phyloP scores from a whole-genome alignment of 345 rosid species.

The Citrus sinensis region DVS_A1.0 CM039164.1:26831001-26831500 shows the following conservation, averaged over 20 bases:
- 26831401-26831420: background rate
- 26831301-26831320: background rate
- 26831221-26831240: background rate
- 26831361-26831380: background rate
- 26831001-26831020: background rate
- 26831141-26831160: no score
- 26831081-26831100: background rate
- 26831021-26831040: conserved; percentile 3
- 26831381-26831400: background rate
- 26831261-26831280: no score
- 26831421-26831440: background rate
- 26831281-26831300: background rate
- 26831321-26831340: background rate
- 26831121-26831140: no score
- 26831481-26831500: no score
- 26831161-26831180: no score
- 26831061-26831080: background rate
- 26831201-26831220: no score
- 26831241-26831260: no score
- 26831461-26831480: background rate
- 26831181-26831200: no score
- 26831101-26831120: no score
- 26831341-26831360: background rate
- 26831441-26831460: background rate
- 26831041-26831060: background rate